Evolutionary conservation across 2,329 filamentous ascomycete genomes (phyloP).

Genomic region (Dactylellina leptospora): DNA sequence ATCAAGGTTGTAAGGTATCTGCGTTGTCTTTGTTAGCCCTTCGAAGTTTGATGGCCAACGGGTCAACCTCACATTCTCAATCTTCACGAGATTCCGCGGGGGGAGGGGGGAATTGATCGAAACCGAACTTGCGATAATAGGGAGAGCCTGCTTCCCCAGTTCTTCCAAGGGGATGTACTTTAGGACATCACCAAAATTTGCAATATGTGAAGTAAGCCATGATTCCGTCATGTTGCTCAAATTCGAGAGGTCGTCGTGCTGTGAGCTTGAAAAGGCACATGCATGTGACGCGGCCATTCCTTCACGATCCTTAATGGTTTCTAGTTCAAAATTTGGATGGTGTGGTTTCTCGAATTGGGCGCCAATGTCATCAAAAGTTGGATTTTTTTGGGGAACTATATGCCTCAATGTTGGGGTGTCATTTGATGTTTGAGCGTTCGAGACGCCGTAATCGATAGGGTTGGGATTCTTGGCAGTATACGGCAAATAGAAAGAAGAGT

Average conservation of each 20-base stretch:
- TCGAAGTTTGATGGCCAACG: background rate
- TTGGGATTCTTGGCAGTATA: too few species aligned
- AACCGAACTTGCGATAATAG: conserved; percentile 8
- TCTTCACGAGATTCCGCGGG: conserved; percentile 47
- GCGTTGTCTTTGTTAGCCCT: background rate
- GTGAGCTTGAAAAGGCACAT: background rate
- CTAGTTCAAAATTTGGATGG: too few species aligned
- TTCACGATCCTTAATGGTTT: too few species aligned
- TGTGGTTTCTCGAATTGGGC: too few species aligned
- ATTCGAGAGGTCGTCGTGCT: conserved; percentile 7
- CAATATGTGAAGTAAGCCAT: conserved; percentile 33
- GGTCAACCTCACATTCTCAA: conserved; percentile 37
- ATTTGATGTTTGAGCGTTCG: too few species aligned
- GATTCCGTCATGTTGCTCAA: conserved; percentile 21
- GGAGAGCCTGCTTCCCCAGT: conserved; percentile 40
- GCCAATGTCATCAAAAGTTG: too few species aligned
- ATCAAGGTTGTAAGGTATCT: conserved; percentile 52
- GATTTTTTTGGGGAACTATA: too few species aligned
- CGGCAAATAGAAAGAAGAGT: too few species aligned
- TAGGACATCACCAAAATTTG: conserved; percentile 29
- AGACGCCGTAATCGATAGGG: too few species aligned
- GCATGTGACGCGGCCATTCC: too few species aligned
- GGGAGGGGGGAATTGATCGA: background rate
- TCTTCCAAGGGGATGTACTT: conserved; percentile 43
- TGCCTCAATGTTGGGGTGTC: too few species aligned